Percentiles rank a stretch among this genome's conserved stretches.
phyloP scores from a whole-genome alignment of 2,329 filamentous ascomycete species.

The Teratosphaeria nubilosa region DNA sequence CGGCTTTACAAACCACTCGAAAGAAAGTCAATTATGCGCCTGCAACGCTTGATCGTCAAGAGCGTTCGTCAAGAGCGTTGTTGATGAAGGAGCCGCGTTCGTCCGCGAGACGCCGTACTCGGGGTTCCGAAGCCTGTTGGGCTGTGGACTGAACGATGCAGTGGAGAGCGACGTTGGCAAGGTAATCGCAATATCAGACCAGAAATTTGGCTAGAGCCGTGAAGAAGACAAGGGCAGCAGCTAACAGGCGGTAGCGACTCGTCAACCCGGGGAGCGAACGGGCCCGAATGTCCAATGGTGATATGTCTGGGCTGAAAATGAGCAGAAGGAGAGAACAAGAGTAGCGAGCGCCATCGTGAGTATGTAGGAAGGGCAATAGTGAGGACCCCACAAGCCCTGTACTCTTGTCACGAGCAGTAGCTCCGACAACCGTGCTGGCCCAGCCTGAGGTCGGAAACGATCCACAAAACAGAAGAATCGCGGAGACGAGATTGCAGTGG shows the following conservation, averaged over 20 bases:
- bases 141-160: neutral
- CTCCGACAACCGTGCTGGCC: neutral
- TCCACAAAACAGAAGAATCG: neutral
- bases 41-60: neutral
- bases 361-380: neutral
- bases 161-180: neutral
- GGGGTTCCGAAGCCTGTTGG: neutral
- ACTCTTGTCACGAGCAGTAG: neutral
- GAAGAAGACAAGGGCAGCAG: neutral
- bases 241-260: neutral
- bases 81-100: neutral
- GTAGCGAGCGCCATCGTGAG: neutral
- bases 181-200: neutral
- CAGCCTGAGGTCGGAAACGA: neutral
- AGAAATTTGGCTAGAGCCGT: neutral
- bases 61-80: no score
- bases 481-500: slow-evolving; percentile 1
- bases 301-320: neutral
- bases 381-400: neutral
- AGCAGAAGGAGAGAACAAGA: neutral
- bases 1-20: neutral
- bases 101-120: neutral
- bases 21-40: neutral
- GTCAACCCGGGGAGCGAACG: neutral
- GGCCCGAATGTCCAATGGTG: neutral